Evolutionary conservation across 1,284 basidiomycete genomes (phyloP).

Genomic region (Pulveroboletus ridleyi): DNA sequence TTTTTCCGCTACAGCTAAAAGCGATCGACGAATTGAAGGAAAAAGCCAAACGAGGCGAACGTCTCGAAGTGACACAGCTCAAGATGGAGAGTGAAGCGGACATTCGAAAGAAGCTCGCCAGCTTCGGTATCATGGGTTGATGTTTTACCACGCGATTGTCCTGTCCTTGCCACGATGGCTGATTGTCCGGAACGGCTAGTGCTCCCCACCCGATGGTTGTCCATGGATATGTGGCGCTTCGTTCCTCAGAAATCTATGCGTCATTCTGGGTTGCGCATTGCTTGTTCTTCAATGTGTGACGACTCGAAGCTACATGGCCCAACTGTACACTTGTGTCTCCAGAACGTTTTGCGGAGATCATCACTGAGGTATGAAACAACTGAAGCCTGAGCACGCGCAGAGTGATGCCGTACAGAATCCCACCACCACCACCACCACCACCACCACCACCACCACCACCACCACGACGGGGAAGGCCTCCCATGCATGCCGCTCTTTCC

Average conservation of each 20-base stretch:
- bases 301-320: not conserved
- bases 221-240: not conserved
- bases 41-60: no score
- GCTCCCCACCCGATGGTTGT: not conserved
- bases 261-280: not conserved
- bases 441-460: no score
- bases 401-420: no score
- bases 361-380: no score
- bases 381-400: no score
- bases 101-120: constrained; percentile 79
- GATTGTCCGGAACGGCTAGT: not conserved
- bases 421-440: no score
- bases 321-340: not conserved
- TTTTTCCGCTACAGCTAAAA: constrained; percentile 51
- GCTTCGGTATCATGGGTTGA: constrained; percentile 31
- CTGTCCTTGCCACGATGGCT: no score
- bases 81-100: constrained; percentile 85
- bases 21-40: no score
- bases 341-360: not conserved
- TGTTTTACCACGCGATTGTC: not conserved
- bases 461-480: no score
- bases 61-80: no score
- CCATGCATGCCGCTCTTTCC: no score
- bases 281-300: no score
- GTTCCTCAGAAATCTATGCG: constrained; percentile 19